A percentile compares a stretch with the other conserved stretches of the same genome.
Conservation (phyloP, 768 basidiomycete genomes). For the Lentinula sp. region DNA sequence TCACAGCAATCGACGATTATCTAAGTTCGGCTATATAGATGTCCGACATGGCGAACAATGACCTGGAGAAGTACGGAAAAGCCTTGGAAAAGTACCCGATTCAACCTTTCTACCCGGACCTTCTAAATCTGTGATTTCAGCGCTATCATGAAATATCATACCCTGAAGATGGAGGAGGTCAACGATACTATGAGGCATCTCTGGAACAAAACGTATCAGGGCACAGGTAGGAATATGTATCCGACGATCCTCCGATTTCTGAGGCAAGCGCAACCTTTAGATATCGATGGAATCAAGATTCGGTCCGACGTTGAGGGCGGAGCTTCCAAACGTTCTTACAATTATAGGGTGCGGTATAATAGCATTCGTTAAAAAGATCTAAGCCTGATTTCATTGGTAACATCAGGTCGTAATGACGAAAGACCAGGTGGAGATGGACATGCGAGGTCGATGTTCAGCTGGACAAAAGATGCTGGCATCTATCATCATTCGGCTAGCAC, state of each 20-base stretch:
- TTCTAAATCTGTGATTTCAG: slow-evolving; percentile 32
- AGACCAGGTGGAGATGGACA: slow-evolving; percentile 99
- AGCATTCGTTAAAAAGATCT: slow-evolving; percentile 3
- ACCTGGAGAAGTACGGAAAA: slow-evolving; percentile 96
- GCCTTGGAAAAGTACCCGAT: slow-evolving; percentile 85
- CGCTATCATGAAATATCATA: slow-evolving; percentile 98
- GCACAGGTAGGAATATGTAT: slow-evolving; percentile 62
- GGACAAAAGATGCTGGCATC: slow-evolving; percentile 99
- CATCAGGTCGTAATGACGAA: slow-evolving; percentile 96
- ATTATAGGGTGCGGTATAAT: slow-evolving; percentile 71
- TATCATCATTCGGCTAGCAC: slow-evolving; percentile 93
- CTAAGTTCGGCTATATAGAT: slow-evolving; percentile 47
- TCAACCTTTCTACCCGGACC: not conserved
- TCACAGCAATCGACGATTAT: not conserved
- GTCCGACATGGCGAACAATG: slow-evolving; percentile 95
- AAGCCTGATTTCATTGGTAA: slow-evolving; percentile 8
- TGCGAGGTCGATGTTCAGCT: slow-evolving; percentile 97
- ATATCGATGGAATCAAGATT: slow-evolving; percentile 97
- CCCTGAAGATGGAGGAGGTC: slow-evolving; percentile 98
- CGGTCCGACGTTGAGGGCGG: slow-evolving; percentile 90
- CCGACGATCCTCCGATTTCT: slow-evolving; percentile 8
- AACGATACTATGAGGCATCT: slow-evolving; percentile 96
- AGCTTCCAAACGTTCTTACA: slow-evolving; percentile 89
- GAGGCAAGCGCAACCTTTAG: slow-evolving; percentile 30
- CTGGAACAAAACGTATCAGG: slow-evolving; percentile 99